A percentile compares a stretch with the other conserved stretches of the same genome.
phyloP scores from a whole-genome alignment of 2,329 filamentous ascomycete species.

The Emmonsiellopsis sp. region DNA sequence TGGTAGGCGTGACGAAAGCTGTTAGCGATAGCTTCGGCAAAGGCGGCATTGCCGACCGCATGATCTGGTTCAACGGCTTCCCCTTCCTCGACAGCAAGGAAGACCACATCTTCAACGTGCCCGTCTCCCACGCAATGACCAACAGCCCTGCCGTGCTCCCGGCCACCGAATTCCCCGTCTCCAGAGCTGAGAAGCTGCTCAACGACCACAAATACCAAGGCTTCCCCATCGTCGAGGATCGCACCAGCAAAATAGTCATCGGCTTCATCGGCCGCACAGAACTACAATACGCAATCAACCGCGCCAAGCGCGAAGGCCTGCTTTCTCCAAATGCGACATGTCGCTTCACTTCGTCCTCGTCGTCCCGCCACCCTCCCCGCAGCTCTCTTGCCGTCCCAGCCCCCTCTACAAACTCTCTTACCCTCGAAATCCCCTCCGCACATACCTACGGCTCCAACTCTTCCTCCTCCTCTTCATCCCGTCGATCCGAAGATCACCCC shows the following conservation, averaged over 20 bases:
- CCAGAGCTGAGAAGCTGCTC: slow-evolving; percentile 67
- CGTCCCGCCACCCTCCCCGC: slow-evolving; percentile 33
- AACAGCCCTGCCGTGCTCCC: slow-evolving; percentile 65
- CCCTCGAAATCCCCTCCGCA: neutral
- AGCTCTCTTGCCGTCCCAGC: neutral
- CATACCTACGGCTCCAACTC: neutral
- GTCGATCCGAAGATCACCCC: neutral
- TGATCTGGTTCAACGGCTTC: slow-evolving; percentile 98
- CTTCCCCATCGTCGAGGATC: slow-evolving; percentile 80
- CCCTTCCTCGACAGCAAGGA: slow-evolving; percentile 96
- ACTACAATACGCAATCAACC: slow-evolving; percentile 78
- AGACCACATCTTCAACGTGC: slow-evolving; percentile 91
- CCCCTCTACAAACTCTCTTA: neutral
- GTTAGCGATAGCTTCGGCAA: slow-evolving; percentile 88
- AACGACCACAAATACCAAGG: slow-evolving; percentile 77
- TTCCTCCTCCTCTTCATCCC: neutral
- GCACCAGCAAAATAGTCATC: slow-evolving; percentile 59
- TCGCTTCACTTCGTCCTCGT: slow-evolving; percentile 47
- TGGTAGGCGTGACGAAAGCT: slow-evolving; percentile 91
- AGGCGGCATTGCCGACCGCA: slow-evolving; percentile 90
- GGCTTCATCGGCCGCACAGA: slow-evolving; percentile 93
- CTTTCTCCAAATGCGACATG: slow-evolving; percentile 63
- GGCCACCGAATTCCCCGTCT: slow-evolving; percentile 61
- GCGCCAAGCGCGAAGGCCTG: slow-evolving; percentile 58
- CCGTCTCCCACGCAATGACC: slow-evolving; percentile 85